phyloP scores from a whole-genome alignment of 2,329 filamentous ascomycete species.

The Leptographium procerum region DNA sequence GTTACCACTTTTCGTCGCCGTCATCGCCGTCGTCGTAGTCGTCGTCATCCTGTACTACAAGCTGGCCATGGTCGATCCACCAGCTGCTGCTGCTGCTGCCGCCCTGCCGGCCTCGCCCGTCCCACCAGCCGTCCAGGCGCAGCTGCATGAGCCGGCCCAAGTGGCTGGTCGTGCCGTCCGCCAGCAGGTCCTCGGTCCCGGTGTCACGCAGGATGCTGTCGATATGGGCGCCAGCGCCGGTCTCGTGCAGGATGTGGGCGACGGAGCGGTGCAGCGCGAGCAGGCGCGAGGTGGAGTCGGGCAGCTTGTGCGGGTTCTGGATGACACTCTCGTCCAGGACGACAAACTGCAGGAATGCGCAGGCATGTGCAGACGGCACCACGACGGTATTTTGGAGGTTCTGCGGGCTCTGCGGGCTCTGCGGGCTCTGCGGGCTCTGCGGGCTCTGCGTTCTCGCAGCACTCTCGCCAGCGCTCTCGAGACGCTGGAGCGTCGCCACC shows the following conservation, averaged over 20 bases:
- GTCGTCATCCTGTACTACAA: background rate
- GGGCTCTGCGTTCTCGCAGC: background rate
- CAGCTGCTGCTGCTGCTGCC: background rate
- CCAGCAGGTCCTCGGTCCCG: constrained; percentile 1
- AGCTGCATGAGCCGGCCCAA: constrained; percentile 7
- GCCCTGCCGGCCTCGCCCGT: background rate
- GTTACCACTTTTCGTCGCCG: background rate
- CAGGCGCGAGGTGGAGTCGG: background rate
- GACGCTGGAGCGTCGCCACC: background rate
- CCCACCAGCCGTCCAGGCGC: constrained; percentile 10
- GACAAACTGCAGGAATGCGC: background rate
- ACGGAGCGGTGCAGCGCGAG: constrained; percentile 1
- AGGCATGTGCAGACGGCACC: background rate
- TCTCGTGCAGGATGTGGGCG: background rate
- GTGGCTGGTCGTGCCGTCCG: constrained; percentile 1
- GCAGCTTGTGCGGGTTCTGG: fast-evolving
- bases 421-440: too few species aligned
- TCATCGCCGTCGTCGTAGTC: background rate
- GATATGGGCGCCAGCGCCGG: background rate
- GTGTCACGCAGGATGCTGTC: constrained; percentile 4
- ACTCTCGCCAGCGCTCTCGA: background rate
- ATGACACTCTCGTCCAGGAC: too few species aligned
- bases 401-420: too few species aligned
- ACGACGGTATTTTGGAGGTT: background rate
- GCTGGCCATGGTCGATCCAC: background rate